phyloP scores from a whole-genome alignment of 306 rosid species.

The Cucurbita argyrosperma region DNA sequence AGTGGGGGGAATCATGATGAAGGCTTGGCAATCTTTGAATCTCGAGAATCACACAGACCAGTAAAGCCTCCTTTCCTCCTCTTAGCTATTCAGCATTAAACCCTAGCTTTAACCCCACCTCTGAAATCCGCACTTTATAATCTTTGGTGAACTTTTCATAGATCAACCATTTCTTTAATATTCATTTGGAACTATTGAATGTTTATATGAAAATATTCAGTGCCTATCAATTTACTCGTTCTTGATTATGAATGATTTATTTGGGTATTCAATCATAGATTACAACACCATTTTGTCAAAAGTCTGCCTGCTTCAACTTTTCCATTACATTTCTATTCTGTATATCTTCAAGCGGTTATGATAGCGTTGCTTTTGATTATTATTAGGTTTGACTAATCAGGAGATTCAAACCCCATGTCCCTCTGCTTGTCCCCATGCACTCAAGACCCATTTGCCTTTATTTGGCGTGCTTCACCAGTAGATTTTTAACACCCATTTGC shows the following conservation, averaged over 20 bases:
- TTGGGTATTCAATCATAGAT: background rate
- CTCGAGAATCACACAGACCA: background rate
- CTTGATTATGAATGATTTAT: constrained; percentile 3
- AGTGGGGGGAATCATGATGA: constrained; percentile 63
- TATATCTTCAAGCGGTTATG: constrained; percentile 30
- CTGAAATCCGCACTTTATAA: background rate
- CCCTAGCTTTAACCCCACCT: background rate
- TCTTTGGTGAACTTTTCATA: background rate
- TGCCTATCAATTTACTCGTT: background rate
- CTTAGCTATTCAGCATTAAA: constrained; percentile 5
- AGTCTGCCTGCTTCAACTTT: background rate
- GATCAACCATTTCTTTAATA: background rate
- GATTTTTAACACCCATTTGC: constrained; percentile 1
- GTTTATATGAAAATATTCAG: background rate
- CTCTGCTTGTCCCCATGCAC: constrained; percentile 16
- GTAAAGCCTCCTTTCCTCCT: constrained; percentile 5
- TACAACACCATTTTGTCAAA: constrained; percentile 16
- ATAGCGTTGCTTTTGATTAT: constrained; percentile 58
- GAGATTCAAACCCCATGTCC: constrained; percentile 28
- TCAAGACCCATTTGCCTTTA: constrained; percentile 14
- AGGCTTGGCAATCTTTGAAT: constrained; percentile 1
- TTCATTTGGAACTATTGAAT: background rate
- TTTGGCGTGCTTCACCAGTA: constrained; percentile 23
- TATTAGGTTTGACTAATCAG: constrained; percentile 74
- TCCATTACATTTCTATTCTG: constrained; percentile 7